Evolutionary conservation across 345 rosid species (phyloP), one percentile per base, ranked within the genome.

Genomic region (Citrus mangshanensis): DNA sequence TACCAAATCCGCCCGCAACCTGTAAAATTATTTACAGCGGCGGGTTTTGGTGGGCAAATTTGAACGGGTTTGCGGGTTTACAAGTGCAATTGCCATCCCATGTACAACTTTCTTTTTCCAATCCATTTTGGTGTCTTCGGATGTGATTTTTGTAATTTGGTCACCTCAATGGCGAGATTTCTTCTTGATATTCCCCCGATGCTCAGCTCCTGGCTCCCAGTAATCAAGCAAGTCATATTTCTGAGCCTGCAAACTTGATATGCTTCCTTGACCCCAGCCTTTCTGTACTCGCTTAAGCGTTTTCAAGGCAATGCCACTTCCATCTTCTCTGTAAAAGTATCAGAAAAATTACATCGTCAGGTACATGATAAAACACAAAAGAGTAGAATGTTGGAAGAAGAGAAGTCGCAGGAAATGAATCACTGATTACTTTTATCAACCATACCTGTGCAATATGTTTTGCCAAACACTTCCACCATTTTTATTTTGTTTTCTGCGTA

Each of bases 211-310:
- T 38, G 80, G 85, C 61, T 88, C 89, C 88, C 93, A 93, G 78
- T 82, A 85, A 72, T 88, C 92, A 73, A 84, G 80, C 75, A 82
- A 74, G 73, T 88, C 91, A 63, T 82, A 80, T 76, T 89, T 87
- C 79, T 81, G 85, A 67, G 87, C 87, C 84, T 79, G 89, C 80
- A 88, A 86, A 86, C 81, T 83, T 78, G 91, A 78, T 72, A 90
- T 68, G 80, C 82, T 87, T 73, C 92, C 90, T 72, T 90, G 96
- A 74, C 96, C 97, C 96, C 95, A 90, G 67, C 99, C 98, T 80
- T 84, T 89, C 84, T 88, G 90, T 55, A 95, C 89, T 69, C 85
- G 87, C 74, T 81, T 89, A 60, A 96, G 92, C 63, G 91, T 83
- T 89, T 89, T 92, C 72, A 91, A 68, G 32, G 95, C 97, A 78